Evolutionary conservation across 2,329 filamentous ascomycete species (phyloP).

Genomic region (Grosmannia penicillata): DNA sequence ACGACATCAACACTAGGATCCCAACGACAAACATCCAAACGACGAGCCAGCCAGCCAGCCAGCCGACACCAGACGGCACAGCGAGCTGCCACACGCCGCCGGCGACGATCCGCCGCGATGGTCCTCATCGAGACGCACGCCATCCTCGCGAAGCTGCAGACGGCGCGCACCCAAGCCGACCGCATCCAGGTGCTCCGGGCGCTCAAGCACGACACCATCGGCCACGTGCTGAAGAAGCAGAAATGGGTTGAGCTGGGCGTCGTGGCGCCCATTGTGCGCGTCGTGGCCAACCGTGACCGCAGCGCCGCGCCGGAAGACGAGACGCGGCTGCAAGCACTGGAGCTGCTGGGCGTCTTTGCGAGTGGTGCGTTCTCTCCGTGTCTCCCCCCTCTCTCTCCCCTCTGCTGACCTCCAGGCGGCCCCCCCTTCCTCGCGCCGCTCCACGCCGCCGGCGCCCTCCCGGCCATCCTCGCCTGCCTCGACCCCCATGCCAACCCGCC

Average conservation of each 20-base stretch:
- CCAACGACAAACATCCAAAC: too few species aligned
- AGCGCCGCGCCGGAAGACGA: constrained; percentile 54
- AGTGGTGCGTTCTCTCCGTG: constrained; percentile 42
- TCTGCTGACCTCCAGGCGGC: constrained; percentile 41
- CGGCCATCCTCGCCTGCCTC: constrained; percentile 55
- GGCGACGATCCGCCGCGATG: constrained; percentile 22
- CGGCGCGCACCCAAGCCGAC: constrained; percentile 34
- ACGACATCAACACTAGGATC: too few species aligned
- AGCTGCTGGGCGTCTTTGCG: constrained; percentile 74
- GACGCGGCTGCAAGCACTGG: constrained; percentile 61
- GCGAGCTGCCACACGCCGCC: too few species aligned
- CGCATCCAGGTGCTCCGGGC: constrained; percentile 48
- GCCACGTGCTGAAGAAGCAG: constrained; percentile 78
- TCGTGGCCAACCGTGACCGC: too few species aligned
- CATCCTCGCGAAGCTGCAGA: constrained; percentile 41
- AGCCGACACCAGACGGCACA: neutral
- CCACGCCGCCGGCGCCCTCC: constrained; percentile 50
- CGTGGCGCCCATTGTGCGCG: constrained; percentile 40
- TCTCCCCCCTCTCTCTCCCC: neutral
- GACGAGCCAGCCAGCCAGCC: too few species aligned
- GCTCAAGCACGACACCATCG: constrained; percentile 81
- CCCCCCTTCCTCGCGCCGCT: constrained; percentile 65
- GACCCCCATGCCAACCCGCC: constrained; percentile 49
- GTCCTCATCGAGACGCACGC: constrained; percentile 35
- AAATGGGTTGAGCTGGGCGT: constrained; percentile 58